Percentiles rank a stretch among this genome's conserved stretches.
Conservation (phyloP, 768 basidiomycete genomes). For the Hemileccinum rubropunctum region DNA sequence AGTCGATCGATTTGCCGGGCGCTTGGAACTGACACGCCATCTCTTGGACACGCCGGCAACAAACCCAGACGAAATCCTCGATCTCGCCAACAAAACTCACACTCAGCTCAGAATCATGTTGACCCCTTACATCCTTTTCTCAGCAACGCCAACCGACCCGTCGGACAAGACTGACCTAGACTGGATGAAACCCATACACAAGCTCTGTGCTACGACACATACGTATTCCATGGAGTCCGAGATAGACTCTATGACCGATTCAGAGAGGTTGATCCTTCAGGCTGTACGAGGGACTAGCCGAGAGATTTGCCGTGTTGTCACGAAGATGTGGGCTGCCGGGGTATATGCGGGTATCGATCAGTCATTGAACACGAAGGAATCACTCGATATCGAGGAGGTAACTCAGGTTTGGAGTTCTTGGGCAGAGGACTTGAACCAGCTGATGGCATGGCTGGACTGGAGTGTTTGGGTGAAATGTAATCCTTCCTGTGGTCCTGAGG, state of each 20-base stretch:
- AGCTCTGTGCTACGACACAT: conserved; percentile 29
- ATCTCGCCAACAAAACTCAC: conserved; percentile 10
- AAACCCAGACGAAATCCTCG: not conserved
- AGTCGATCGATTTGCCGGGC: conserved; percentile 31
- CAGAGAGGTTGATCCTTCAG: not conserved
- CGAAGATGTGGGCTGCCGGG: conserved; percentile 14
- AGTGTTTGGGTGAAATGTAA: conserved; percentile 46
- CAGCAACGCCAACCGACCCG: conserved; percentile 5
- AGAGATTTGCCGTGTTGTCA: conserved; percentile 47
- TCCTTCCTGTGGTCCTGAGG: conserved; percentile 45
- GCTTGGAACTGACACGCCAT: conserved; percentile 27
- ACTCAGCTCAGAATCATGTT: conserved; percentile 28
- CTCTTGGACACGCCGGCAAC: conserved; percentile 14
- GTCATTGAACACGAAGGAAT: not conserved
- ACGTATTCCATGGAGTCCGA: conserved; percentile 10
- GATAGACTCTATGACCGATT: not conserved
- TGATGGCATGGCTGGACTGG: conserved; percentile 57
- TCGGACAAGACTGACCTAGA: not conserved
- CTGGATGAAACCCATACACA: conserved; percentile 33
- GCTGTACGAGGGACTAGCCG: conserved; percentile 34
- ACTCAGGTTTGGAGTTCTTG: conserved; percentile 27
- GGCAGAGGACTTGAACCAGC: conserved; percentile 30
- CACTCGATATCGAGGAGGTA: not conserved
- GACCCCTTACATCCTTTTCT: conserved; percentile 27
- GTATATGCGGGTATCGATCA: not conserved